These are phyloP conservation scores for Chaetomidium leptoderma DNA, from an alignment of 495 filamentous ascomycete species.

Conservation along the genomic window DNA sequence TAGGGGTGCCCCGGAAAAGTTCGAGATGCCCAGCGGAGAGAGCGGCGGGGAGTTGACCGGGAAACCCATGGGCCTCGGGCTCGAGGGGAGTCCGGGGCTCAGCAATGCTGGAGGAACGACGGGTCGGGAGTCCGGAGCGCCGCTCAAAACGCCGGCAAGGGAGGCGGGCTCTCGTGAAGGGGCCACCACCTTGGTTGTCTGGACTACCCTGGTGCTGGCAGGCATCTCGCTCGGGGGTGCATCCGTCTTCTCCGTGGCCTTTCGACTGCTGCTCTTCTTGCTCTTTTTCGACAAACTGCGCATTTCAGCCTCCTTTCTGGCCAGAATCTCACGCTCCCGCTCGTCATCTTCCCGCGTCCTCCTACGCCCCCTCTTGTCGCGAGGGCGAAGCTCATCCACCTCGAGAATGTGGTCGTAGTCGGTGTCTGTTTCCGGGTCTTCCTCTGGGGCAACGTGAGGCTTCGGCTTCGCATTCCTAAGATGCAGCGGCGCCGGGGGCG, in stretches of 20 bases:
- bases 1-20: constrained; percentile 56
- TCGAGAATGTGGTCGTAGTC: constrained; percentile 78
- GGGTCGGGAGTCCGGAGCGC: constrained; percentile 27
- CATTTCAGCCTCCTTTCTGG: constrained; percentile 58
- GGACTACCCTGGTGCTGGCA: constrained; percentile 30
- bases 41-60: constrained; percentile 66
- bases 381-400: constrained; percentile 53
- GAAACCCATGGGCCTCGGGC: constrained; percentile 76
- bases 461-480: constrained; percentile 51
- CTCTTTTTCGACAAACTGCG: constrained; percentile 64
- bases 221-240: constrained; percentile 26
- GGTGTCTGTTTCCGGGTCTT: constrained; percentile 65
- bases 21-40: constrained; percentile 54
- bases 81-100: constrained; percentile 84
- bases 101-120: constrained; percentile 54
- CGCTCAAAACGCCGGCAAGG: constrained; percentile 49
- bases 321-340: constrained; percentile 62
- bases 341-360: constrained; percentile 90
- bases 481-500: constrained; percentile 79
- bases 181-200: constrained; percentile 27
- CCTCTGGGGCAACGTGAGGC: constrained; percentile 43
- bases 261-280: constrained; percentile 49
- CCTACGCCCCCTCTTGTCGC: constrained; percentile 68
- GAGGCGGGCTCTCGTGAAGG: constrained; percentile 33
- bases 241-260: constrained; percentile 37